Evolutionary conservation across 805 yeast species (phyloP).

Genomic region (Osmozyma mogii): DNA sequence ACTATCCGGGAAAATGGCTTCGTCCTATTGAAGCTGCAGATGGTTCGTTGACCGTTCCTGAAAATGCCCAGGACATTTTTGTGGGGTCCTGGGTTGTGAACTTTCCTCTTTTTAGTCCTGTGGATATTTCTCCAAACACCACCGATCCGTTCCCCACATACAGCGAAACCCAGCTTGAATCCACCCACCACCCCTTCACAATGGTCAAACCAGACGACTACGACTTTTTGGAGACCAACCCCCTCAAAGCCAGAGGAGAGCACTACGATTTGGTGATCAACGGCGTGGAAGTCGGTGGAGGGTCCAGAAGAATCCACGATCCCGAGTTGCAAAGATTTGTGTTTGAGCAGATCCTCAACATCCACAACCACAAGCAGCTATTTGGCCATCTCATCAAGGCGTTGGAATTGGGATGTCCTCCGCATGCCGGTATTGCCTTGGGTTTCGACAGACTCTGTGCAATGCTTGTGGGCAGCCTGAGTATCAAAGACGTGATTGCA

Average conservation of each 20-base stretch:
- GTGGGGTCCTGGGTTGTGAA: slow-evolving; percentile 83
- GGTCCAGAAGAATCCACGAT: slow-evolving; percentile 92
- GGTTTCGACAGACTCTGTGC: slow-evolving; percentile 94
- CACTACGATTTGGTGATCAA: slow-evolving; percentile 92
- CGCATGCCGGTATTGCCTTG: slow-evolving; percentile 95
- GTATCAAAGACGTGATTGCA: slow-evolving; percentile 89
- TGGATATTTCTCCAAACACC: slow-evolving; percentile 26
- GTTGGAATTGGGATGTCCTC: slow-evolving; percentile 89
- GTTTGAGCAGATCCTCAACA: slow-evolving; percentile 54
- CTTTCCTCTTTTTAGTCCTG: slow-evolving; percentile 86
- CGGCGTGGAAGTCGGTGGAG: slow-evolving; percentile 97
- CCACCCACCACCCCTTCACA: slow-evolving; percentile 98
- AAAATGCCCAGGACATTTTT: slow-evolving; percentile 28
- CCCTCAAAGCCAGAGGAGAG: slow-evolving; percentile 69
- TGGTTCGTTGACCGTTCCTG: slow-evolving; percentile 6
- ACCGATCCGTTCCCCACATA: slow-evolving; percentile 52
- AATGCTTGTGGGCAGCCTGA: slow-evolving; percentile 68
- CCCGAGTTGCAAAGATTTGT: slow-evolving; percentile 67
- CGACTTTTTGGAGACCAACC: slow-evolving; percentile 42
- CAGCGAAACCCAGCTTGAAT: slow-evolving; percentile 36
- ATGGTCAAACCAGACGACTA: slow-evolving; percentile 76
- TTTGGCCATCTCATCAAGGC: slow-evolving; percentile 87
- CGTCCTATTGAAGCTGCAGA: slow-evolving; percentile 24
- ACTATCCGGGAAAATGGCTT: slow-evolving; percentile 44
- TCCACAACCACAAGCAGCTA: slow-evolving; percentile 48